A percentile compares a stretch with the other conserved stretches of the same genome.
Evolutionary conservation across 2,329 filamentous ascomycete genomes (phyloP).

Genomic region (Colletotrichum filicis): DNA sequence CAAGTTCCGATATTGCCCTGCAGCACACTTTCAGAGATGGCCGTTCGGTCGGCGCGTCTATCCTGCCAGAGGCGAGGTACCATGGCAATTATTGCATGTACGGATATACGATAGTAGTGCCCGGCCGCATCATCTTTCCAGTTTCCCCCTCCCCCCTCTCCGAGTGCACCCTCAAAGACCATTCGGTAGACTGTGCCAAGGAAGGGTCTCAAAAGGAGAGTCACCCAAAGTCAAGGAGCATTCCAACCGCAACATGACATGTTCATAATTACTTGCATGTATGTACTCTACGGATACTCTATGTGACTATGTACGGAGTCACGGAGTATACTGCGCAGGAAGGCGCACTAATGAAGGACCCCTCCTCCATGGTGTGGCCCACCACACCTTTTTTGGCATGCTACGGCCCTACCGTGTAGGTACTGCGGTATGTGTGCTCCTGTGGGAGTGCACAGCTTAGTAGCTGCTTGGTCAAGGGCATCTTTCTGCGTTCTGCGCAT

Average conservation of each 20-base stretch:
- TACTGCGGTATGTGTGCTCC: not conserved
- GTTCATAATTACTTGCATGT: not conserved
- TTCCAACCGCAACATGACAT: constrained; percentile 22
- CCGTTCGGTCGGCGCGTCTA: not conserved
- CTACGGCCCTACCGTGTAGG: not conserved
- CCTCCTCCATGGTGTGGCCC: constrained; percentile 21
- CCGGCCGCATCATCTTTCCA: constrained; percentile 1
- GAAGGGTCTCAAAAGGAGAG: not conserved
- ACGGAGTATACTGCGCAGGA: not conserved
- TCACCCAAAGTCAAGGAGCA: constrained; percentile 1
- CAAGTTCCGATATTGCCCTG: constrained; percentile 4
- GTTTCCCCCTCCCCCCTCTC: constrained; percentile 5
- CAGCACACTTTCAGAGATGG: not conserved
- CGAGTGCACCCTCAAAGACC: constrained; percentile 10
- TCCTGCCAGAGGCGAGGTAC: not conserved
- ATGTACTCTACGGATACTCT: not conserved
- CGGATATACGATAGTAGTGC: not conserved
- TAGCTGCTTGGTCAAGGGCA: constrained; percentile 10
- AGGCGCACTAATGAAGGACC: constrained; percentile 1
- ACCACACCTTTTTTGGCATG: constrained; percentile 23
- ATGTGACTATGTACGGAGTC: no score
- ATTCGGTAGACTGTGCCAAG: not conserved
- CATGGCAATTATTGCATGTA: constrained; percentile 8
- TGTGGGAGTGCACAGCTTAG: constrained; percentile 4
- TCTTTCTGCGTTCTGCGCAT: constrained; percentile 11